Evolutionary conservation across 176 grass and related monocot genomes (phyloP).

Genomic region (Ensete glaucum): DNA sequence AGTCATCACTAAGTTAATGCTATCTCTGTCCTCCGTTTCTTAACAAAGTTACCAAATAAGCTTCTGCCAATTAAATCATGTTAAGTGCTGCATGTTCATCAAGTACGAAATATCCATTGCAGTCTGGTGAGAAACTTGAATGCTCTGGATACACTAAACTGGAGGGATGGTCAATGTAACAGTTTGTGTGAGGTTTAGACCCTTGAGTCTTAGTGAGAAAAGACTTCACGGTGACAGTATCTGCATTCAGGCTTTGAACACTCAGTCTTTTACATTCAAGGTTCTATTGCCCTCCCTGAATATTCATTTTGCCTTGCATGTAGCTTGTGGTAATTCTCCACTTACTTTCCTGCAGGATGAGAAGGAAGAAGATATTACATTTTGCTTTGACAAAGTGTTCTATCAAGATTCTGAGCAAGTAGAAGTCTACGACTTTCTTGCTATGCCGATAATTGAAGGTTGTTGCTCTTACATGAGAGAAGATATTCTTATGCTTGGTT

Average conservation of each 20-base stretch:
- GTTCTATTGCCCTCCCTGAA: constrained; percentile 21
- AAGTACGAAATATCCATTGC: not conserved
- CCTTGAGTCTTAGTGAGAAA: constrained; percentile 59
- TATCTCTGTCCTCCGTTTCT: no score
- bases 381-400: constrained; percentile 79
- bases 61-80: not conserved
- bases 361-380: constrained; percentile 62
- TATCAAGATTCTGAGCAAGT: constrained; percentile 50
- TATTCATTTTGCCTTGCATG: not conserved
- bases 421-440: constrained; percentile 63
- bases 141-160: not conserved
- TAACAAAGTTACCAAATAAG: not conserved
- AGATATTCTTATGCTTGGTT: not conserved
- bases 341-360: constrained; percentile 39
- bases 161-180: constrained; percentile 66
- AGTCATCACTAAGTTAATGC: no score
- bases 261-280: constrained; percentile 65
- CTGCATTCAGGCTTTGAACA: constrained; percentile 49
- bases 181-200: constrained; percentile 76
- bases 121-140: not conserved
- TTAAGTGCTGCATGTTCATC: not conserved
- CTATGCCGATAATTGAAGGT: constrained; percentile 66
- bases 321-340: not conserved
- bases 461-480: not conserved
- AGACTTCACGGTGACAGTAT: constrained; percentile 35